Percentiles rank a stretch among this genome's conserved stretches.
phyloP scores from a whole-genome alignment of 106 monocot genomes.

The Acorus calamus region DNA sequence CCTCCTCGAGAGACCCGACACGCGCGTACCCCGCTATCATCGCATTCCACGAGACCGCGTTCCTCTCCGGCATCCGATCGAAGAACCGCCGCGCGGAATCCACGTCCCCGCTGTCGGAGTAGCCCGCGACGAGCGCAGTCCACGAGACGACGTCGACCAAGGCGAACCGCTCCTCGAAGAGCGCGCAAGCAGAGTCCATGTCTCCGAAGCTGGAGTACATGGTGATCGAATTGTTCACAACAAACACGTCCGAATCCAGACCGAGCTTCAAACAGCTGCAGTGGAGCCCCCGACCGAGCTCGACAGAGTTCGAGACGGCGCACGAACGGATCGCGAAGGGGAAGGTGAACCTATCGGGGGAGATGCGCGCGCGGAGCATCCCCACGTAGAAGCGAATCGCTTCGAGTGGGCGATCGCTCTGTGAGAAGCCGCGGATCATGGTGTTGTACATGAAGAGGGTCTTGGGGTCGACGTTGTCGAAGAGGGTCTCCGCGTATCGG shows the following conservation, averaged over 20 bases:
- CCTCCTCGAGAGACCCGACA: constrained; percentile 13
- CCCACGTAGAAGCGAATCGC: constrained; percentile 21
- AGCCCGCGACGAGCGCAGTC: constrained; percentile 58
- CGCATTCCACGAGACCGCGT: constrained; percentile 68
- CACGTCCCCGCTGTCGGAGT: constrained; percentile 23
- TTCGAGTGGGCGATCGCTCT: constrained; percentile 5
- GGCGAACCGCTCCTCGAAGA: constrained; percentile 35
- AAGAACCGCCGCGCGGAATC: constrained; percentile 43
- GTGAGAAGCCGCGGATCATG: constrained; percentile 58
- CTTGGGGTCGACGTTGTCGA: constrained; percentile 15
- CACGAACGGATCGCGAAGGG: constrained; percentile 54
- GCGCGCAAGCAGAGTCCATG: constrained; percentile 22
- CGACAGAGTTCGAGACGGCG: neutral
- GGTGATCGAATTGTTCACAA: constrained; percentile 46
- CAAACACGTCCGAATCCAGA: constrained; percentile 32
- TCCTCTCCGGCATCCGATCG: constrained; percentile 35
- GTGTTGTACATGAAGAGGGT: constrained; percentile 56
- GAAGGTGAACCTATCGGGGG: constrained; percentile 45
- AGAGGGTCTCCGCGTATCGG: constrained; percentile 30
- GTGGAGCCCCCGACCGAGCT: constrained; percentile 22
- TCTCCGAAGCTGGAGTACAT: constrained; percentile 37
- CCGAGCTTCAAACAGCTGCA: constrained; percentile 32
- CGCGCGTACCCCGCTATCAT: constrained; percentile 54
- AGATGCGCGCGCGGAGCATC: constrained; percentile 27
- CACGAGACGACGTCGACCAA: constrained; percentile 53